Conservation (phyloP, 2,329 filamentous ascomycete species). For the Xylaria sp. region DNA sequence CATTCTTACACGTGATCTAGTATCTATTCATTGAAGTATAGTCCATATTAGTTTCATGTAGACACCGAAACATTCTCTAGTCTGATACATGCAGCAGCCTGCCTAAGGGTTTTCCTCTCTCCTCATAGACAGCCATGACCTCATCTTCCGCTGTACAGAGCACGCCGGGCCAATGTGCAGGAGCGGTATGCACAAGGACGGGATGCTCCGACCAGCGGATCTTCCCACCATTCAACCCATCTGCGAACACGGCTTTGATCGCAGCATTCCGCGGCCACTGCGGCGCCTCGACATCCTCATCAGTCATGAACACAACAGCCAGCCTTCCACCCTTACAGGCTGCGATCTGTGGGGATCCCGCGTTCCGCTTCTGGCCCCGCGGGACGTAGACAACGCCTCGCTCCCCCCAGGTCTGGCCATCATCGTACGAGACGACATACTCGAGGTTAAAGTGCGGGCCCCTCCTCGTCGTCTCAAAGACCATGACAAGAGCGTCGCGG, state of each 20-base stretch:
- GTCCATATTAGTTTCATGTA: background rate
- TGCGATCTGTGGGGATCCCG: slow-evolving; percentile 58
- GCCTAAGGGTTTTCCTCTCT: slow-evolving; percentile 46
- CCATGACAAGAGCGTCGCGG: slow-evolving; percentile 54
- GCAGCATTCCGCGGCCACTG: slow-evolving; percentile 54
- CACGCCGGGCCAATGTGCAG: slow-evolving; percentile 52
- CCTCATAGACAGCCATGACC: slow-evolving; percentile 49
- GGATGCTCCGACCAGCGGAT: slow-evolving; percentile 51
- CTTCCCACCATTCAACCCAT: slow-evolving; percentile 48
- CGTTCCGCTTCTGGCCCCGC: slow-evolving; percentile 51
- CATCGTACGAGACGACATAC: slow-evolving; percentile 57
- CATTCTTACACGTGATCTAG: background rate
- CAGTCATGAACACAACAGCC: slow-evolving; percentile 59
- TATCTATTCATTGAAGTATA: background rate
- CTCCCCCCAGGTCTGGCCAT: slow-evolving; percentile 53
- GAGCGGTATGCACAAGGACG: slow-evolving; percentile 45
- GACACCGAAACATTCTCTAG: background rate
- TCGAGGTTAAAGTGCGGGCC: slow-evolving; percentile 55
- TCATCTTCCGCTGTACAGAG: slow-evolving; percentile 45
- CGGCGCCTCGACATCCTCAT: slow-evolving; percentile 53
- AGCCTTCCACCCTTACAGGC: slow-evolving; percentile 53
- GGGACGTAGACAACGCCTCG: slow-evolving; percentile 56
- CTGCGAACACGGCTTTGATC: slow-evolving; percentile 55
- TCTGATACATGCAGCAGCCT: slow-evolving; percentile 39
- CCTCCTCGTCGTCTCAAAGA: slow-evolving; percentile 58